These are phyloP conservation scores for Ganoderma sinense DNA, from an alignment of 1,284 basidiomycete genomes.

Conservation along the genomic window DNA sequence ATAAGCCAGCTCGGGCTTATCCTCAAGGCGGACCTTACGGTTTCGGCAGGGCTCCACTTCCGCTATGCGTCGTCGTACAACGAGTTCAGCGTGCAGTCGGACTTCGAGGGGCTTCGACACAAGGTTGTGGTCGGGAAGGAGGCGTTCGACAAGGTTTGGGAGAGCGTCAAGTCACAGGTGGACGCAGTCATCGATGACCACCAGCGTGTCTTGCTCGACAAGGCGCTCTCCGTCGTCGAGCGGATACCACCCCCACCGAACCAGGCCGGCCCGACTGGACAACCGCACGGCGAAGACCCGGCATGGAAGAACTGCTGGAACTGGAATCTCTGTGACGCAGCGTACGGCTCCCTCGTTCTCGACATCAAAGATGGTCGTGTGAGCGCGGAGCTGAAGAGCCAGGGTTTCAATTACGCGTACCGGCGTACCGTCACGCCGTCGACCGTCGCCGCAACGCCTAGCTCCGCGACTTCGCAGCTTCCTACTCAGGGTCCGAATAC, in stretches of 20 bases:
- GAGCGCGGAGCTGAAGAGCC: conserved; percentile 90
- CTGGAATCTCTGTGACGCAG: conserved; percentile 96
- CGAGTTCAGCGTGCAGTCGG: conserved; percentile 93
- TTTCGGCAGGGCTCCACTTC: conserved; percentile 97
- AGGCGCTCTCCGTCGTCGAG: conserved; percentile 88
- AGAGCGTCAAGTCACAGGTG: conserved; percentile 91
- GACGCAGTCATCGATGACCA: conserved; percentile 92
- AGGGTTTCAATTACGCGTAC: conserved; percentile 98
- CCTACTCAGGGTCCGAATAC: conserved; percentile 38
- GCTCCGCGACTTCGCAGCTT: conserved; percentile 46
- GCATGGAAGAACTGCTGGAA: conserved; percentile 99
- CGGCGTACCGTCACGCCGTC: conserved; percentile 71
- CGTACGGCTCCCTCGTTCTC: conserved; percentile 88
- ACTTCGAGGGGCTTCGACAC: conserved; percentile 88
- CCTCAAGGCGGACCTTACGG: conserved; percentile 93
- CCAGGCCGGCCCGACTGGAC: conserved; percentile 60
- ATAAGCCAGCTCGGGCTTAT: conserved; percentile 91
- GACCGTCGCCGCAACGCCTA: conserved; percentile 49
- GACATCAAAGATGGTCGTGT: conserved; percentile 93
- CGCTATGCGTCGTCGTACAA: conserved; percentile 97
- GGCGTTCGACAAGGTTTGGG: conserved; percentile 91
- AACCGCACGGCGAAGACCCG: conserved; percentile 74
- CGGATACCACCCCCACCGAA: conserved; percentile 75
- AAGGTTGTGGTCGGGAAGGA: conserved; percentile 86
- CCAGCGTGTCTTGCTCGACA: conserved; percentile 89